Evolutionary conservation across 208 protist species (phyloP).

Genomic region (Angomonas ambiguus): DNA sequence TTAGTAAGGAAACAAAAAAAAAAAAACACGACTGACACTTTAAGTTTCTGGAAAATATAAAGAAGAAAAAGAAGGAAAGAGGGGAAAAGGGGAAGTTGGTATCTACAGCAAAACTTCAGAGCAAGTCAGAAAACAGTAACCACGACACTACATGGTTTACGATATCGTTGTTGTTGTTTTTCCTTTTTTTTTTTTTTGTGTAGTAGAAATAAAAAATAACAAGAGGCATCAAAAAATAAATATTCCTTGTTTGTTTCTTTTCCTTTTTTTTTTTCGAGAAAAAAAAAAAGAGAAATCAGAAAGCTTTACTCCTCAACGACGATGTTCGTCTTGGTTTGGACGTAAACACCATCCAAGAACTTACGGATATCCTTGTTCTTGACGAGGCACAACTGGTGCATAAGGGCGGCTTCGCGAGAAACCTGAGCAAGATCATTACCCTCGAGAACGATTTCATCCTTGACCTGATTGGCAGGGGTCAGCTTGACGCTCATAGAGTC

Average conservation of each 20-base stretch:
- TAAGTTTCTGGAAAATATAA: neutral
- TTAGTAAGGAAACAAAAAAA: neutral
- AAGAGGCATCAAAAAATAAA: neutral
- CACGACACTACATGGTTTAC: neutral
- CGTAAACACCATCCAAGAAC: slow-evolving; percentile 99
- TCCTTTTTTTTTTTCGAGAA: slow-evolving; percentile 15
- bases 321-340: slow-evolving; percentile 93
- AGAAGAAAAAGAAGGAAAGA: slow-evolving; percentile 3
- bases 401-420: slow-evolving; percentile 91
- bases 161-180: neutral
- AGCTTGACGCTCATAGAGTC: slow-evolving; percentile 88
- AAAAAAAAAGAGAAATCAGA: neutral
- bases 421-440: slow-evolving; percentile 95
- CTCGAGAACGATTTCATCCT: slow-evolving; percentile 97
- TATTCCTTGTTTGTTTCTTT: slow-evolving; percentile 1
- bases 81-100: neutral
- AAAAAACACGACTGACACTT: neutral
- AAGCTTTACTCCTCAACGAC: slow-evolving; percentile 46
- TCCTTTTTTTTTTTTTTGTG: slow-evolving; percentile 6
- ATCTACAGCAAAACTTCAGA: slow-evolving; percentile 18
- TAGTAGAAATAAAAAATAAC: slow-evolving; percentile 8
- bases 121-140: slow-evolving; percentile 12
- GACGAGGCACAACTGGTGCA: slow-evolving; percentile 95
- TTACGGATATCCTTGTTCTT: slow-evolving; percentile 99
- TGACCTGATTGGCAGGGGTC: slow-evolving; percentile 86